Conservation (phyloP, 352 stramenopile genomes). For the Pythium rhizo-oryzae region DNA sequence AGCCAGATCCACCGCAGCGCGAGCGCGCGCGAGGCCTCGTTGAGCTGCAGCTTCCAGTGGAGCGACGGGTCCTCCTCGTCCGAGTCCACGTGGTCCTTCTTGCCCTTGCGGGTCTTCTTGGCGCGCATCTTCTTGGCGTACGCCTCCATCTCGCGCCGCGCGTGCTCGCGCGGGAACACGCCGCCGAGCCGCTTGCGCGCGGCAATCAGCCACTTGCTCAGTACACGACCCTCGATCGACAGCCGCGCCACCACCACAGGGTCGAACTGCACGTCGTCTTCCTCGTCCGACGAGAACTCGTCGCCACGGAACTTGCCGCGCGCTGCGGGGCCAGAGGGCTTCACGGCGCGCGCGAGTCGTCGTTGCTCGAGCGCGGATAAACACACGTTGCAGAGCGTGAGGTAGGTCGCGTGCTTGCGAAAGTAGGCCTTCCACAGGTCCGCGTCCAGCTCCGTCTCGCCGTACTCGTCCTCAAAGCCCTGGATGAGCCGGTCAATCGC, state of each 20-base stretch:
- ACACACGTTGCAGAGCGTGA: constrained; percentile 95
- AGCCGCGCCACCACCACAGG: constrained; percentile 90
- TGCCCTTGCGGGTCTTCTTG: constrained; percentile 61
- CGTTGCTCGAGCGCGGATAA: constrained; percentile 61
- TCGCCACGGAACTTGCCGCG: constrained; percentile 68
- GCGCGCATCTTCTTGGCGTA: constrained; percentile 93
- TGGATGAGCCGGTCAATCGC: constrained; percentile 82
- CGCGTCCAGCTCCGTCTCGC: constrained; percentile 81
- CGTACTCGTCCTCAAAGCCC: constrained; percentile 83
- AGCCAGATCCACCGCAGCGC: constrained; percentile 78
- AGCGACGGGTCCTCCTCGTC: constrained; percentile 70
- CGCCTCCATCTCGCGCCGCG: constrained; percentile 87
- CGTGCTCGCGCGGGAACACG: constrained; percentile 87
- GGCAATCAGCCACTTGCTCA: constrained; percentile 95
- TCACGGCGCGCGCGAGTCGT: constrained; percentile 42
- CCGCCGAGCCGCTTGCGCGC: constrained; percentile 91
- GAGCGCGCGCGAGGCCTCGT: constrained; percentile 76
- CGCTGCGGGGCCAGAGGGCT: constrained; percentile 23
- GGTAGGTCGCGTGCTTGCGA: constrained; percentile 91
- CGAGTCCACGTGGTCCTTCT: constrained; percentile 65
- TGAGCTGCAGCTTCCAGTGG: constrained; percentile 84
- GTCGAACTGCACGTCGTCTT: constrained; percentile 89
- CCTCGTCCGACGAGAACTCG: constrained; percentile 94
- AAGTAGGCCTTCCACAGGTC: constrained; percentile 98
- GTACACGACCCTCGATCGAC: constrained; percentile 91